These are phyloP conservation scores for Tetraselmis chui DNA, from an alignment of 139 green algal genomes.

Conservation along the genomic window DNA sequence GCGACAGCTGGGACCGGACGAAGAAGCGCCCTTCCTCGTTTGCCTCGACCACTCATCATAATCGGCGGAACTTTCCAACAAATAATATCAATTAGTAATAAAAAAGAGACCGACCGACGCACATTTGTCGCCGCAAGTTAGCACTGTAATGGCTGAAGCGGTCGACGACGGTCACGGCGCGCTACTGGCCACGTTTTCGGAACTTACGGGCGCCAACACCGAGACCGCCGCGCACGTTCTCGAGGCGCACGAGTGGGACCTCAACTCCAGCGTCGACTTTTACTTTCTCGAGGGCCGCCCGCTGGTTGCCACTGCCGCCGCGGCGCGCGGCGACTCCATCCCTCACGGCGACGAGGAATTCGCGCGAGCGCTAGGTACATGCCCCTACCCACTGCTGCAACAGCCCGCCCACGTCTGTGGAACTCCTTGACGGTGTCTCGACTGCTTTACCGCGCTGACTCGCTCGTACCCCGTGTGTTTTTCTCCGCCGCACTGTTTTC, in stretches of 20 bases:
- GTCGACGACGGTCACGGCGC: not conserved
- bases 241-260: constrained; percentile 29
- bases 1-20: too few relatives aligned
- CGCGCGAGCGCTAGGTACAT: not conserved
- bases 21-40: too few relatives aligned
- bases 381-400: too few relatives aligned
- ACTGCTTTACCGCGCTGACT: not conserved
- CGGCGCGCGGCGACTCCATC: not conserved
- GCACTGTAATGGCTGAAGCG: constrained; percentile 14
- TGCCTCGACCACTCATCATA: too few relatives aligned
- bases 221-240: constrained; percentile 35
- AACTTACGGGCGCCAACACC: constrained; percentile 23
- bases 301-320: not conserved
- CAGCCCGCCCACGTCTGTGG: not conserved
- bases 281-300: constrained; percentile 25
- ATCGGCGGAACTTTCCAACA: too few relatives aligned
- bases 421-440: not conserved
- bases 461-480: not conserved
- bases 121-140: too few relatives aligned
- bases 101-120: too few relatives aligned
- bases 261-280: constrained; percentile 26
- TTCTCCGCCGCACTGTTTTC: not conserved
- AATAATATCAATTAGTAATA: too few relatives aligned
- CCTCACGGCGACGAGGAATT: not conserved
- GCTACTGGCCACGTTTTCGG: constrained; percentile 24